A percentile compares a stretch with the other conserved stretches of the same genome.
These are phyloP conservation scores for Smallanthus sonchifolius DNA, from an alignment of 129 eudicot genomes.

Conservation along the genomic window DNA sequence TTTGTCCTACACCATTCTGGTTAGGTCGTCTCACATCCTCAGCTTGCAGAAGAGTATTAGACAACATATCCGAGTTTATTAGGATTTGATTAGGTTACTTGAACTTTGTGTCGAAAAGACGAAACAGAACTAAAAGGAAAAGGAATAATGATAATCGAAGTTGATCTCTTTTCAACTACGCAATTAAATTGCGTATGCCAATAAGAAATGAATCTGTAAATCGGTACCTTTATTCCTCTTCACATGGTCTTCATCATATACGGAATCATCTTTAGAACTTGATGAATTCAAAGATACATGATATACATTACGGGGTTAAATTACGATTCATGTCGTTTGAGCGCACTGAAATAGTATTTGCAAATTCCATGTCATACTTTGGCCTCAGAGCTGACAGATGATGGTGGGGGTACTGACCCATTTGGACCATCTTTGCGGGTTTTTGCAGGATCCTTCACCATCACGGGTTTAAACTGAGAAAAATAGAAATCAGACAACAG, in stretches of 20 bases:
- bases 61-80: too few species aligned
- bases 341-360: not conserved
- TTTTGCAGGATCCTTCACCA: conserved; percentile 64
- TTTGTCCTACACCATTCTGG: too few species aligned
- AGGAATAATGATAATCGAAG: not conserved
- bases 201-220: conserved; percentile 5
- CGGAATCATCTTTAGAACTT: not conserved
- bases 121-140: not conserved
- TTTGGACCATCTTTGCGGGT: conserved; percentile 44
- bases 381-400: conserved; percentile 48
- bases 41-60: too few species aligned
- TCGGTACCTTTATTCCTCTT: not conserved
- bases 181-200: not conserved
- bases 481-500: not conserved
- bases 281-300: not conserved
- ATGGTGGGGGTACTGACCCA: conserved; percentile 48
- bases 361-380: conserved; percentile 27
- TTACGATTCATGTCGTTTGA: conserved; percentile 7
- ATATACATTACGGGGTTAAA: not conserved
- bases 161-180: not conserved
- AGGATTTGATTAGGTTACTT: not conserved
- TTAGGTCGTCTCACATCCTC: too few species aligned
- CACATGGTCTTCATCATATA: conserved; percentile 11
- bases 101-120: not conserved
- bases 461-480: conserved; percentile 76